Evolutionary conservation across 2,329 filamentous ascomycete species (phyloP), one percentile per base, ranked within the genome.

Genomic region (Cercospora zeina): DNA sequence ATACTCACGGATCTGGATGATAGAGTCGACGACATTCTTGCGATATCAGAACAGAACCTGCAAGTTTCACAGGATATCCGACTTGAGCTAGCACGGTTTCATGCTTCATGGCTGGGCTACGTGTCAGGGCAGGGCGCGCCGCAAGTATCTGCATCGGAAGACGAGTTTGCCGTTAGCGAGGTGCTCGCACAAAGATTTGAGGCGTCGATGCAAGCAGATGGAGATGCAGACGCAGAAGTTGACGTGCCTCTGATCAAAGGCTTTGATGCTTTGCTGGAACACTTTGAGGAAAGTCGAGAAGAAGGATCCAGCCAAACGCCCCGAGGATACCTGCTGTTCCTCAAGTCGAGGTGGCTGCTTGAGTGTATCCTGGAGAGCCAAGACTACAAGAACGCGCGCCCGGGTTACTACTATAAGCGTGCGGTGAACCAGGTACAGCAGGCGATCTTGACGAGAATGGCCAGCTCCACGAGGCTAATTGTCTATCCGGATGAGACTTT

Each of bases 311-410:
- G 63, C 30, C 61, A 65, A 21, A 65, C 62, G 10, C 60, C 62
- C 19, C 59, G 64, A 55, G 62, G 60, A 30, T 64, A 68, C 27
- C 64, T 69, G 34, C 54, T 57, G n/a, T 68, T 69, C 30, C 49
- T 69, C 34, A 69, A 68, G 54, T 50, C 64, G n/a, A 58, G 65
- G 16, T 69, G 68, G 68, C 57, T 69, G 33, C 58, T 68, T 16
- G 59, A 60, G 11, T 21, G 55, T 34, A 36, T 69, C 11, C 60
- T 63, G 42, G 53, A 56, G 16, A 59, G 67, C 42, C 30, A 53
- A 13, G 59, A 67, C 6, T 68, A 67, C 30, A 54, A 54, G 13
- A 56, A 39, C 1, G 65, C 63, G 19, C 57, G 65, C 16, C 67
- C 67, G 10, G 67, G 68, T 10, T 63, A 62, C 31, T 67, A 68